phyloP scores from a whole-genome alignment of 768 basidiomycete species.

The Tremella fuciformis region DNA sequence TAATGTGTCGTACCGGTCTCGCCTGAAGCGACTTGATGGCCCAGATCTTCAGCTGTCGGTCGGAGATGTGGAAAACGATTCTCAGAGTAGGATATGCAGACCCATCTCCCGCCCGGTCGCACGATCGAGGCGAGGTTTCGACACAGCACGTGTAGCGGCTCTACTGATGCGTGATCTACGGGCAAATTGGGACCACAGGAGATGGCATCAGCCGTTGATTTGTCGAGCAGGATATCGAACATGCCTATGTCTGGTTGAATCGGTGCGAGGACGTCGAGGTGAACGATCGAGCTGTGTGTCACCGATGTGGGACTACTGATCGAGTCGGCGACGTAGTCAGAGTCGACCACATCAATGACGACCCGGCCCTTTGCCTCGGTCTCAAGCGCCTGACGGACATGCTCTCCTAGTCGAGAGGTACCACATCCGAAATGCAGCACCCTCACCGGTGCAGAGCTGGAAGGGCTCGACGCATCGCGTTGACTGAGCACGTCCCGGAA shows the following conservation, averaged over 20 bases:
- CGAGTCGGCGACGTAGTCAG: slow-evolving; percentile 32
- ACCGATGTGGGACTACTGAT: not conserved
- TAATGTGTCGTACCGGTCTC: too few relatives aligned
- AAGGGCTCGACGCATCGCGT: not conserved
- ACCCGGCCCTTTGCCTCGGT: not conserved
- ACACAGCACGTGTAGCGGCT: slow-evolving; percentile 21
- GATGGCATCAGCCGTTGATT: slow-evolving; percentile 46
- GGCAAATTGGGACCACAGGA: slow-evolving; percentile 28
- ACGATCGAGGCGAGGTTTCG: slow-evolving; percentile 17
- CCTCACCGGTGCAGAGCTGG: not conserved
- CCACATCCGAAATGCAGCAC: slow-evolving; percentile 45
- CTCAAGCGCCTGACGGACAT: slow-evolving; percentile 9
- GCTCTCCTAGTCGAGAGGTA: slow-evolving; percentile 26
- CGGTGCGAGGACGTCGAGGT: not conserved
- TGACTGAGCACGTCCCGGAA: not conserved
- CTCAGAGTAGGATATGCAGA: slow-evolving; percentile 28
- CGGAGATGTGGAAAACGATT: slow-evolving; percentile 19
- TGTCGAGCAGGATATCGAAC: slow-evolving; percentile 34
- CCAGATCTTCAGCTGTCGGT: not conserved
- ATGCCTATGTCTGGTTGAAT: not conserved
- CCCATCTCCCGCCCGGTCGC: slow-evolving; percentile 17
- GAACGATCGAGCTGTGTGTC: not conserved
- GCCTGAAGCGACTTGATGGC: too few relatives aligned
- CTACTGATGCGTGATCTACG: slow-evolving; percentile 4
- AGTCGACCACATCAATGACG: slow-evolving; percentile 26